Percentiles rank a stretch among this genome's conserved stretches.
Evolutionary conservation across 2,329 filamentous ascomycete genomes (phyloP).

Genomic region (Aspergillus sp.): DNA sequence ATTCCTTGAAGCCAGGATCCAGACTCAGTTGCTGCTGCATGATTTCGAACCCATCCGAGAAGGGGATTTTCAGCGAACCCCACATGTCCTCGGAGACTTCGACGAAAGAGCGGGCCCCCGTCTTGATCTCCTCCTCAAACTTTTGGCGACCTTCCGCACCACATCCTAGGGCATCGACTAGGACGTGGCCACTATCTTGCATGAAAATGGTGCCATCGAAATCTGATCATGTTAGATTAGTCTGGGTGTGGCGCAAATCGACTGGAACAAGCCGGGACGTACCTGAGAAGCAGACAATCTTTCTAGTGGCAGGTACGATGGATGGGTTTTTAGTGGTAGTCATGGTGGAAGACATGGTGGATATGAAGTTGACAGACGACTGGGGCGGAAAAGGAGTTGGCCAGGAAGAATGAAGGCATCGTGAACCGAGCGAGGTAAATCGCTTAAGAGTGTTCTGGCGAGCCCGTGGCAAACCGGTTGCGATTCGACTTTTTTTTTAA

Average conservation of each 20-base stretch:
- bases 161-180: slow-evolving; percentile 66
- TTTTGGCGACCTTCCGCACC: slow-evolving; percentile 55
- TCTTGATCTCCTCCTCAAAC: slow-evolving; percentile 64
- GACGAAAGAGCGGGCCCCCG: slow-evolving; percentile 64
- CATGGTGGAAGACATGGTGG: not conserved
- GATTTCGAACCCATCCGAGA: slow-evolving; percentile 66
- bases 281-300: slow-evolving; percentile 50
- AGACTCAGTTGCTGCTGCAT: slow-evolving; percentile 64
- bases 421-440: not conserved
- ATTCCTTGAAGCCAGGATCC: slow-evolving; percentile 62
- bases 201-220: slow-evolving; percentile 73
- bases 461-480: not conserved
- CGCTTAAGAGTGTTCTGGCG: not conserved
- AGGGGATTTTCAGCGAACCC: slow-evolving; percentile 65
- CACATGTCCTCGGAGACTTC: slow-evolving; percentile 73
- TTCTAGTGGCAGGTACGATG: slow-evolving; percentile 30
- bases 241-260: not conserved
- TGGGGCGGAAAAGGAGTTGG: not conserved
- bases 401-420: not conserved
- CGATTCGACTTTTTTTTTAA: not conserved
- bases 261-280: slow-evolving; percentile 9
- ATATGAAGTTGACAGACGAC: not conserved
- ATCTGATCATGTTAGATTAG: slow-evolving; percentile 44
- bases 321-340: slow-evolving; percentile 35
- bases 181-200: slow-evolving; percentile 68